A percentile compares a stretch with the other conserved stretches of the same genome.
Conservation (phyloP, 768 basidiomycete species). For the Kwoniella sp. region DNA sequence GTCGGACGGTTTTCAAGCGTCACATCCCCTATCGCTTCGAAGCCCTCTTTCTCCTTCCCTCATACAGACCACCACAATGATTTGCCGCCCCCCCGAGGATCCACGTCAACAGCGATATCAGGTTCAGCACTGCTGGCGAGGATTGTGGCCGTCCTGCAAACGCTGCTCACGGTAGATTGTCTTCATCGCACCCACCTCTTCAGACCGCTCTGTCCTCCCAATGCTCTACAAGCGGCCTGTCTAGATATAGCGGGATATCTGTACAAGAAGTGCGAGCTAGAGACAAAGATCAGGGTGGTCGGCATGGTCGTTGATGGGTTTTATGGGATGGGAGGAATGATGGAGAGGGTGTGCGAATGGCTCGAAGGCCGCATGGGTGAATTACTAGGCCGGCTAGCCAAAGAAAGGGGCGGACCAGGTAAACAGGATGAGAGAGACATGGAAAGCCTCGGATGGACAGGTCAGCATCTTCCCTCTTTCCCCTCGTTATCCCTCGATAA, state of each 20-base stretch:
- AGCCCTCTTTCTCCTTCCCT: slow-evolving; percentile 30
- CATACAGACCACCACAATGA: background rate
- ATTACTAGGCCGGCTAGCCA: slow-evolving; percentile 57
- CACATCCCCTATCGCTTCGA: slow-evolving; percentile 60
- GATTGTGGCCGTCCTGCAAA: slow-evolving; percentile 56
- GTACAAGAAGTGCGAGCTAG: slow-evolving; percentile 62
- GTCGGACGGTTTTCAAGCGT: slow-evolving; percentile 30
- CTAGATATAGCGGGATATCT: slow-evolving; percentile 75
- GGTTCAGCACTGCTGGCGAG: slow-evolving; percentile 60
- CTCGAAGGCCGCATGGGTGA: slow-evolving; percentile 69
- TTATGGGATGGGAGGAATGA: slow-evolving; percentile 70
- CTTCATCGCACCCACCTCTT: slow-evolving; percentile 66
- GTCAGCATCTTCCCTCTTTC: slow-evolving; percentile 6
- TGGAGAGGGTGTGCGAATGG: slow-evolving; percentile 67
- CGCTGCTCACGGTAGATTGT: slow-evolving; percentile 70
- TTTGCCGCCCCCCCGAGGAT: slow-evolving; percentile 2
- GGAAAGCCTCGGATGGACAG: slow-evolving; percentile 21
- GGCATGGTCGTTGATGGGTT: slow-evolving; percentile 76
- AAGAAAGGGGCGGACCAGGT: slow-evolving; percentile 26
- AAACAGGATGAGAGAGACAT: slow-evolving; percentile 13
- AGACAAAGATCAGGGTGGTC: slow-evolving; percentile 65
- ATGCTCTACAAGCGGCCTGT: slow-evolving; percentile 71
- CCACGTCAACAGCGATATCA: slow-evolving; percentile 11
- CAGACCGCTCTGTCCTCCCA: slow-evolving; percentile 70
- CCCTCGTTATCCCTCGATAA: too few relatives aligned